A percentile compares a stretch with the other conserved stretches of the same genome.
These are phyloP conservation scores for Fusarium sp. DNA, from an alignment of 2,329 filamentous ascomycete genomes.

Conservation along the genomic window DNA sequence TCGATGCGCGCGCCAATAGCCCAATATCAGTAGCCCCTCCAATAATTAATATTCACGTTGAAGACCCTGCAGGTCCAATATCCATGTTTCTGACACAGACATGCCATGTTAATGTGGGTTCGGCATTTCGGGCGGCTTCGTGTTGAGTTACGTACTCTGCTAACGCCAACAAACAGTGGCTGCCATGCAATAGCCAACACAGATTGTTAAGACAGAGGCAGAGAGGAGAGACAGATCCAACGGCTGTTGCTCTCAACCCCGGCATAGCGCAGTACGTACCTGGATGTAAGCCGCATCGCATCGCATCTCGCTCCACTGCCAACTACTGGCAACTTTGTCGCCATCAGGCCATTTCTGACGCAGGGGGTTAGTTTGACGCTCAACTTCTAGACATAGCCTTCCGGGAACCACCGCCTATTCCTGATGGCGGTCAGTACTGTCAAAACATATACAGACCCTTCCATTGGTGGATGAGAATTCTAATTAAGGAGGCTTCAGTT, in stretches of 20 bases:
- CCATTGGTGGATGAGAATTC: slow-evolving; percentile 10
- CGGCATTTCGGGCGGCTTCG: slow-evolving; percentile 7
- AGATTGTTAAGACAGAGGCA: slow-evolving; percentile 3
- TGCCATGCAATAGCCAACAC: slow-evolving; percentile 18
- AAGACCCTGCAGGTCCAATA: slow-evolving; percentile 26
- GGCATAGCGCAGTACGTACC: slow-evolving; percentile 9
- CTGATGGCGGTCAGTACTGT: slow-evolving; percentile 33
- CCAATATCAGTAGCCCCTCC: slow-evolving; percentile 1
- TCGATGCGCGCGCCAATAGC: slow-evolving; percentile 29
- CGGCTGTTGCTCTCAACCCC: background rate
- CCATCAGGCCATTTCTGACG: slow-evolving; percentile 46
- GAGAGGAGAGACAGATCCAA: slow-evolving; percentile 8
- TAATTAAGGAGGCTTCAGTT: slow-evolving; percentile 28
- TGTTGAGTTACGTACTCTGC: slow-evolving; percentile 1
- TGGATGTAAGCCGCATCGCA: slow-evolving; percentile 27
- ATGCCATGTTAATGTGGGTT: slow-evolving; percentile 22
- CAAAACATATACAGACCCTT: slow-evolving; percentile 11
- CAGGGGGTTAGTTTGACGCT: slow-evolving; percentile 43
- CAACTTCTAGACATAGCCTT: slow-evolving; percentile 14
- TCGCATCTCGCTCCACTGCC: slow-evolving; percentile 34
- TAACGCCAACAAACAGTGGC: background rate
- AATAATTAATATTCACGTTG: slow-evolving; percentile 27
- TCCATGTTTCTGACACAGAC: slow-evolving; percentile 5
- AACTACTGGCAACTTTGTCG: slow-evolving; percentile 36
- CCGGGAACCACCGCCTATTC: slow-evolving; percentile 31